Base-by-base conservation (phyloP, 192 early-diverging fungal genomes). In the Radiomyces spectabilis region DNA sequence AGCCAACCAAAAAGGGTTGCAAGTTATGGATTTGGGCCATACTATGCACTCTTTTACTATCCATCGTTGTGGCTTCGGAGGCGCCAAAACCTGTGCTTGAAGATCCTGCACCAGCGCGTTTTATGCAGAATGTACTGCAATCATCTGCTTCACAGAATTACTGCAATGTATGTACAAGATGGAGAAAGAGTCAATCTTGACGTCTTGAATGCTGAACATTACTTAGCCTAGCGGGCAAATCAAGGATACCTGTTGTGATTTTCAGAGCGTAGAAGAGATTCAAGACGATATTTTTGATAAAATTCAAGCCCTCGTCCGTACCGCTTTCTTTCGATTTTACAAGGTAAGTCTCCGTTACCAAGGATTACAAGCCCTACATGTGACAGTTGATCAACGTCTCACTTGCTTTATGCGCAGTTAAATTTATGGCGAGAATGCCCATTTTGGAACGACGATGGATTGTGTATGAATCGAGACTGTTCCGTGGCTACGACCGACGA, bases 271-370 rank as follows among this genome's bases (percentile, higher is more conserved):
- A 34, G 87, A 88, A 43, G 71, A 76, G 8, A 73, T 94, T 27
- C 96, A 97, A 67, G 64, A 76, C 27, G 78, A 78, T 15, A 70
- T 97, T 31, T 62, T 78, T 13, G 75, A 75, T 24, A 72, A 80
- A 53, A 65, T 99, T 34, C 63, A 80, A 26, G 75, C 83, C 41
- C 77, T 99, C n/a, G 84, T 93, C 18, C 74, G 78, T 24, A 88
- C 92, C 30, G 80, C 78, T 8, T 96, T 92, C 67, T 99, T 97
- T 69, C 71, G 88, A 45, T 94, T 94, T 66, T 94, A 87, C 61
- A 92, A 88, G 69, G 88, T 92, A 63, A 46, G 24, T 35, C 12
- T 34, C 30, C 4, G 7, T 19, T 42, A 45, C 29, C 25, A 16
- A 38, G 39, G n/a, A 53, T 54, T 21, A 18, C 18, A 35, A 40